Evolutionary conservation across 805 yeast genomes (phyloP), one percentile per base, ranked within the genome.

Genomic region (Saccharomycopsis sp.): DNA sequence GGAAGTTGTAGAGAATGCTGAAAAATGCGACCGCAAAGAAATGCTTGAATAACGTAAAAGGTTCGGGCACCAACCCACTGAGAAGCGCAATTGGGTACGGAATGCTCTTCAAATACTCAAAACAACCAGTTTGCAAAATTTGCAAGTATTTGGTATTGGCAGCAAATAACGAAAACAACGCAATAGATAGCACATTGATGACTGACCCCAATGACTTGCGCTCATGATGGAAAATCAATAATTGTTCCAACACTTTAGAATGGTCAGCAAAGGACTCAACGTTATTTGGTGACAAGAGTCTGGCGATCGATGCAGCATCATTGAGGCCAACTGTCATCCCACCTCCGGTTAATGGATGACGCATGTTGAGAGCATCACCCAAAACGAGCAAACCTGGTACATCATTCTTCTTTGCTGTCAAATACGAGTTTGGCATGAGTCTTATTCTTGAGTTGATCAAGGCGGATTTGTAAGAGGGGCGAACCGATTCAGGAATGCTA

Each of bases 341-440:
- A 49, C 98, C 98, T 39, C 98, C 98, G 1, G 97, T 92, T 47
- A 92, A 71, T 20, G 98, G 98, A 59, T 92, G 98, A 58, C 98
- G 73, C 96, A 92, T 92, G 60, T 92, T 92, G 52, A 88, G 68
- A 2, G 98, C 84, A 59, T 92, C 98, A 36, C 98, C 98, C 26
- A 92, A 57, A 50, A 89, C 69, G 27, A 92, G 67, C 35, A 86
- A 64, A 9, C 98, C 98, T 8, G 77, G 78, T 32, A 74, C 68
- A 22, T 66, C 66, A 56, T 86, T 88, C 38, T 68, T 67, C 42
- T 73, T 68, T 1, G 96, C 96, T 18, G 94, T 73, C 38, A 92
- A 66, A 61, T 73, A 92, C 52, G 92, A 94, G 61, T 87, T 88
- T 37, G 98, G 97, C 96, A 89, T 89, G 34, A 85, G 72, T 47